These are phyloP conservation scores for Alternaria gaisen DNA, from an alignment of 2,329 filamentous ascomycete genomes.

Conservation along the genomic window DNA sequence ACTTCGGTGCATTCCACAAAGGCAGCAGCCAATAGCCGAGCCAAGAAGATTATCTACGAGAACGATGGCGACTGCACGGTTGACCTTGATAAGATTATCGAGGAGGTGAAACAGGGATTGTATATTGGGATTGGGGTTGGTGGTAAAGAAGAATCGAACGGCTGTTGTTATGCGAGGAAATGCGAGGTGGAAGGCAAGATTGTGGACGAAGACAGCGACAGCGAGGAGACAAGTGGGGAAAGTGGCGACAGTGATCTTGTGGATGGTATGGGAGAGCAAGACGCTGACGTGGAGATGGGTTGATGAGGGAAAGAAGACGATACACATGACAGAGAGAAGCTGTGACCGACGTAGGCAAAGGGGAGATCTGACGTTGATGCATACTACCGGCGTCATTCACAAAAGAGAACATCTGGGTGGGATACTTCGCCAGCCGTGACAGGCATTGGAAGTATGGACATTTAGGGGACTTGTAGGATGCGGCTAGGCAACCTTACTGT, in stretches of 20 bases:
- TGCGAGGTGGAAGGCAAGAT: slow-evolving; percentile 36
- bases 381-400: background rate
- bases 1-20: slow-evolving; percentile 32
- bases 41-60: slow-evolving; percentile 36
- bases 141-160: slow-evolving; percentile 19
- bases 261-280: slow-evolving; percentile 5
- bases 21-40: slow-evolving; percentile 28
- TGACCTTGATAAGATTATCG: slow-evolving; percentile 36
- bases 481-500: background rate
- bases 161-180: slow-evolving; percentile 32
- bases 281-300: slow-evolving; percentile 19
- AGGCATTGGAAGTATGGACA: background rate
- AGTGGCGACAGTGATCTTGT: slow-evolving; percentile 13
- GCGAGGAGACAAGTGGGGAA: slow-evolving; percentile 9
- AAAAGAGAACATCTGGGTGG: background rate
- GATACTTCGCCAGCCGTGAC: background rate
- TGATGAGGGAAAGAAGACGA: slow-evolving; percentile 7
- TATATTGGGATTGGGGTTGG: slow-evolving; percentile 35
- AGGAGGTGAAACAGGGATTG: slow-evolving; percentile 30
- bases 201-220: slow-evolving; percentile 35
- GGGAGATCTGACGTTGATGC: background rate
- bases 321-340: slow-evolving; percentile 5
- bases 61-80: slow-evolving; percentile 26
- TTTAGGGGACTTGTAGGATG: background rate
- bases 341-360: background rate